Base-by-base conservation (phyloP, 345 rosid genomes). In the Laguncularia racemosa region DNA sequence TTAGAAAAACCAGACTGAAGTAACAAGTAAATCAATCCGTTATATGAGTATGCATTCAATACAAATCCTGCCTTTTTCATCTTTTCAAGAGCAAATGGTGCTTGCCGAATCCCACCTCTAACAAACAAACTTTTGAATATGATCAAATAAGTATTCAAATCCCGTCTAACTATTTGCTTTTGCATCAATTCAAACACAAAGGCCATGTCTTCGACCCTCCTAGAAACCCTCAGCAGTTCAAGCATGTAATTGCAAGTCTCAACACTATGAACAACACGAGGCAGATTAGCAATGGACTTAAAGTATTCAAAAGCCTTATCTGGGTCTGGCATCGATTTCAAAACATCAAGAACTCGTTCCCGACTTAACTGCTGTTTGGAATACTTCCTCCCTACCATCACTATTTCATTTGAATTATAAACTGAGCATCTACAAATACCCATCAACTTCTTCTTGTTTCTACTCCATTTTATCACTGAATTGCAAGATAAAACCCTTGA, bases 161-260 rank as follows among this genome's bases (percentile, higher is more conserved):
- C 84, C 75, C 98, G 79, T 63, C 71, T 67, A 33, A 89, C 86
- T 63, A 89, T 76, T 54, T 76, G 69, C 52, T 76, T 84, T 73
- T 92, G 96, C 96, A 92, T 92, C 59, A 86, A 68, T 52, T 79
- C 74, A 66, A 89, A 92, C 61, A 92, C 91, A 67, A 48, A 20
- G 23, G 44, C 83, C 93, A 92, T 92, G 18, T 86, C 90, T 52
- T 62, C 81, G 26, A 80, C 48, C 74, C 63, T 84, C n/a, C 78
- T 66, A 69, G 82, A 73, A 58, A 60, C 68, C 68, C 89, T 81
- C 71, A 89, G 74, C 44, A 84, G 63, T 66, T 86, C 91, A 63
- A 92, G 95, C 85, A 81, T 81, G 77, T 75, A 67, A 76, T 92
- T 89, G 58, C 95, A 89, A 33, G 80, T 86, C 62, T 77, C 80